Percentiles rank a stretch among this genome's conserved stretches.
Conservation (phyloP, 768 basidiomycete genomes). For the Auricularia sp. region DNA sequence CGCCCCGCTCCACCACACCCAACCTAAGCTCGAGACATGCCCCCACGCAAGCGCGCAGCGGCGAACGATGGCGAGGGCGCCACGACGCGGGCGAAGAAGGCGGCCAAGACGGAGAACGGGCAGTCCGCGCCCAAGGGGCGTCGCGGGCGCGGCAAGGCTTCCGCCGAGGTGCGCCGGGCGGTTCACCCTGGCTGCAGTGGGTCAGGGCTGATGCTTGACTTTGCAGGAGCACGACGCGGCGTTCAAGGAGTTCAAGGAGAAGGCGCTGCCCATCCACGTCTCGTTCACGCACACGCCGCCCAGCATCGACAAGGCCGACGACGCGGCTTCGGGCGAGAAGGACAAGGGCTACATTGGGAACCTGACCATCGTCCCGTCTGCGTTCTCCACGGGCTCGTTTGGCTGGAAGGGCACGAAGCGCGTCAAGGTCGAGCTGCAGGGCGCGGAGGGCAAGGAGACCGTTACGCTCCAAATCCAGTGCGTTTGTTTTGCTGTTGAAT, state of each 20-base stretch:
- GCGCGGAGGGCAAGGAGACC: constrained; percentile 41
- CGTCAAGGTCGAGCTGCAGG: constrained; percentile 53
- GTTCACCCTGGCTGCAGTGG: background rate
- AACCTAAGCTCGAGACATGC: background rate
- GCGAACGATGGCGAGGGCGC: constrained; percentile 26
- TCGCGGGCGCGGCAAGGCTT: constrained; percentile 16
- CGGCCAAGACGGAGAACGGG: constrained; percentile 34
- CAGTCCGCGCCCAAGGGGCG: constrained; percentile 20
- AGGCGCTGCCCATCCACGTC: constrained; percentile 60
- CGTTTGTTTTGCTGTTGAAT: constrained; percentile 21
- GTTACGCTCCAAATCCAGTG: constrained; percentile 69
- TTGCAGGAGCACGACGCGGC: constrained; percentile 30
- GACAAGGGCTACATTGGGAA: constrained; percentile 57
- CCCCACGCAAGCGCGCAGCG: constrained; percentile 29
- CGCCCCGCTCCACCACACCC: background rate
- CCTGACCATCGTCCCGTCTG: constrained; percentile 44
- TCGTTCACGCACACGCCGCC: constrained; percentile 60
- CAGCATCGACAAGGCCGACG: constrained; percentile 24
- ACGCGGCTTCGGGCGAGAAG: constrained; percentile 20
- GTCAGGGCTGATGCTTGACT: constrained; percentile 9
- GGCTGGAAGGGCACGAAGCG: constrained; percentile 78
- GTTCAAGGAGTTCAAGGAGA: constrained; percentile 40
- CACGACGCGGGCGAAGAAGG: constrained; percentile 40
- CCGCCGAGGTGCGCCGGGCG: constrained; percentile 31
- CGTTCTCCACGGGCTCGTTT: constrained; percentile 68